Evolutionary conservation across 768 basidiomycete species (phyloP).

Genomic region (Rhizopogon sp.): DNA sequence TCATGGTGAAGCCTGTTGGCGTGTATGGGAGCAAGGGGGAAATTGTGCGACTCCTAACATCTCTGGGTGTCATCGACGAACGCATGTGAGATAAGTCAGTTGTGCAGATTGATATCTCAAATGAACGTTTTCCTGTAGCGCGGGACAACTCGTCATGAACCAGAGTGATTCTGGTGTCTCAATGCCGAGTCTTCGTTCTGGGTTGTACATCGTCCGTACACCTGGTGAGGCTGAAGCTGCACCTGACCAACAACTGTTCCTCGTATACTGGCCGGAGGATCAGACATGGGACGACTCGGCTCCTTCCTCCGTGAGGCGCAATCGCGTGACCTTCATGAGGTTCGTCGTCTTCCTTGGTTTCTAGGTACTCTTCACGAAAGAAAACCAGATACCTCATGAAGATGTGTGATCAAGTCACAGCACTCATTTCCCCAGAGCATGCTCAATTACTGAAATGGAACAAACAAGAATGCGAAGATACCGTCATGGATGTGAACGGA

Average conservation of each 20-base stretch:
- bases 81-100: slow-evolving; percentile 29
- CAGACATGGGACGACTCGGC: slow-evolving; percentile 53
- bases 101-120: neutral
- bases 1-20: slow-evolving; percentile 45
- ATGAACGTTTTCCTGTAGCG: neutral
- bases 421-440: slow-evolving; percentile 47
- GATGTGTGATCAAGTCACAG: slow-evolving; percentile 50
- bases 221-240: neutral
- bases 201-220: slow-evolving; percentile 37
- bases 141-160: slow-evolving; percentile 2
- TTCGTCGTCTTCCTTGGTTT: slow-evolving; percentile 13
- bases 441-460: slow-evolving; percentile 37
- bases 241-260: slow-evolving; percentile 29
- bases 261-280: slow-evolving; percentile 60
- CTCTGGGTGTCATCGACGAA: slow-evolving; percentile 32
- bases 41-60: slow-evolving; percentile 40
- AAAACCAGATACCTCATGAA: slow-evolving; percentile 50
- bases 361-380: neutral
- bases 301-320: slow-evolving; percentile 37
- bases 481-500: slow-evolving; percentile 17
- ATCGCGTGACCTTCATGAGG: slow-evolving; percentile 62
- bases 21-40: slow-evolving; percentile 52
- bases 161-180: neutral
- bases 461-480: slow-evolving; percentile 22
- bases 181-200: slow-evolving; percentile 35